phyloP scores from a whole-genome alignment of 176 grass and related monocot species.

The Phyllostachys edulis region DNA sequence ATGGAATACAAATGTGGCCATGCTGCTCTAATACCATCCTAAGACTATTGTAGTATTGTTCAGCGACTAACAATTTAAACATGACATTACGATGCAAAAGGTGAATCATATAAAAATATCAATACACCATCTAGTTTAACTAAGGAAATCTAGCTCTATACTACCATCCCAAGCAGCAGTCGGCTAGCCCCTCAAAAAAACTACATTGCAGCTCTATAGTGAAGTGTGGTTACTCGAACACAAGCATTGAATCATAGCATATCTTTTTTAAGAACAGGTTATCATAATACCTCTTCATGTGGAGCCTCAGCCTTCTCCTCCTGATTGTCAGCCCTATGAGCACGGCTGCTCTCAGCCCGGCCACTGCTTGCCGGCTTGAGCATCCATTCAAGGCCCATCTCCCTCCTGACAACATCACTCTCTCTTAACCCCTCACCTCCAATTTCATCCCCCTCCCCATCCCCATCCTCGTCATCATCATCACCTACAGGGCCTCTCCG shows the following conservation, averaged over 20 bases:
- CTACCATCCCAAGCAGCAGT: background rate
- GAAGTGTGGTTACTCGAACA: background rate
- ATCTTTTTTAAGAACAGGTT: background rate
- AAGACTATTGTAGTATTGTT: background rate
- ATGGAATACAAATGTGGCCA: background rate
- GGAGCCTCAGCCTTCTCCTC: slow-evolving; percentile 21
- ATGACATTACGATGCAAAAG: background rate
- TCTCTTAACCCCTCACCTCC: slow-evolving; percentile 29
- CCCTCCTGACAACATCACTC: slow-evolving; percentile 69
- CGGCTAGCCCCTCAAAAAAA: no score
- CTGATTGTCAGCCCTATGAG: slow-evolving; percentile 27
- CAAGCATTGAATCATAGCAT: background rate
- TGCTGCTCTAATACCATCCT: background rate
- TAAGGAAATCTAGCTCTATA: background rate
- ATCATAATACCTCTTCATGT: slow-evolving; percentile 58
- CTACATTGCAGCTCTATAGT: slow-evolving; percentile 7
- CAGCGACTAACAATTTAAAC: background rate
- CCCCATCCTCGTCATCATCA: slow-evolving; percentile 25
- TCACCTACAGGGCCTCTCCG: background rate
- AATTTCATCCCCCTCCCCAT: slow-evolving; percentile 38
- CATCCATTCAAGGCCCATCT: slow-evolving; percentile 98
- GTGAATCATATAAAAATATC: background rate
- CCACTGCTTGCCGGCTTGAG: slow-evolving; percentile 55
- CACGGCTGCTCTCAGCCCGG: slow-evolving; percentile 30
- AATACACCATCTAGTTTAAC: background rate